A percentile compares a stretch with the other conserved stretches of the same genome.
These are phyloP conservation scores for Veloboletus limbatus DNA, from an alignment of 1,284 basidiomycete species.

Conservation along the genomic window DNA sequence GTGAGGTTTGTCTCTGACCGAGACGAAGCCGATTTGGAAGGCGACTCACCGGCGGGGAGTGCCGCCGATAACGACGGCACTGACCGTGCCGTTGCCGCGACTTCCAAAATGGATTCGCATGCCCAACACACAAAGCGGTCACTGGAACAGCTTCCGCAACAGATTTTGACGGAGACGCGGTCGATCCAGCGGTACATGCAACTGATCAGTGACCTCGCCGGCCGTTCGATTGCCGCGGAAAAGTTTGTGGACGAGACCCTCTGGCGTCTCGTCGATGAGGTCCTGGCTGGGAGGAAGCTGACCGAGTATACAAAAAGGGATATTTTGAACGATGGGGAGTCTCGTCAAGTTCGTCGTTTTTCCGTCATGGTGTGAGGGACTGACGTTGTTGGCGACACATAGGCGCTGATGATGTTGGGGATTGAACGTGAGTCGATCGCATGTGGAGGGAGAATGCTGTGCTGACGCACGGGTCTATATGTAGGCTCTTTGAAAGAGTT, in stretches of 20 bases:
- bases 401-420: slow-evolving; percentile 52
- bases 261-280: slow-evolving; percentile 46
- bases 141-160: slow-evolving; percentile 48
- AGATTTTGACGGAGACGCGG: slow-evolving; percentile 46
- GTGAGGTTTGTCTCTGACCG: slow-evolving; percentile 1
- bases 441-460: background rate
- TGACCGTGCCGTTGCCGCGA: background rate
- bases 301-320: slow-evolving; percentile 43
- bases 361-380: too few species aligned
- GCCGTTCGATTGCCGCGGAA: slow-evolving; percentile 13
- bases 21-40: slow-evolving; percentile 1
- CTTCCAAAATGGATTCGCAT: slow-evolving; percentile 5
- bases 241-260: slow-evolving; percentile 39
- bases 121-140: slow-evolving; percentile 27
- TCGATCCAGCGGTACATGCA: slow-evolving; percentile 46
- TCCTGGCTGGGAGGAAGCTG: slow-evolving; percentile 41
- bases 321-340: slow-evolving; percentile 47
- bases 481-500: slow-evolving; percentile 29
- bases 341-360: slow-evolving; percentile 45
- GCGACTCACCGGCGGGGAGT: background rate
- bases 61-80: background rate
- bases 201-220: slow-evolving; percentile 36
- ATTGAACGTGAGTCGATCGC: slow-evolving; percentile 46
- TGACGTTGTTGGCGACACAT: slow-evolving; percentile 4
- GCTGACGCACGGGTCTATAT: background rate